phyloP scores from a whole-genome alignment of 108 stramenopile species.

The Schizochytrium sp. region DNA sequence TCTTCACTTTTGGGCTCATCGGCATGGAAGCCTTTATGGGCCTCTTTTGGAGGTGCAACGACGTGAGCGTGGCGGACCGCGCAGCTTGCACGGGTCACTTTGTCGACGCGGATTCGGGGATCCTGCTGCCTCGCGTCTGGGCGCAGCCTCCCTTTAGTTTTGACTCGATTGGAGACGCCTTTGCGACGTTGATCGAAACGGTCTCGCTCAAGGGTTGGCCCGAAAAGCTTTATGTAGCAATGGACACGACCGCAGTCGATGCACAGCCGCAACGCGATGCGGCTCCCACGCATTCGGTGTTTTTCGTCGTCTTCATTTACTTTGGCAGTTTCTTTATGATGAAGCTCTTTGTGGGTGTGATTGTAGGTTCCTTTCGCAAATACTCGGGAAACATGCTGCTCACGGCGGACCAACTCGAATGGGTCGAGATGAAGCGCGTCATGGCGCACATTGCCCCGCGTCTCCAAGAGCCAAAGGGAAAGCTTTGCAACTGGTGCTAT shows the following conservation, averaged over 20 bases:
- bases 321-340: constrained; percentile 61
- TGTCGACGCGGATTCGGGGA: not conserved
- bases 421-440: constrained; percentile 15
- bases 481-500: not conserved
- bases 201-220: constrained; percentile 21
- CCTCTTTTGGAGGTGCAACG: not conserved
- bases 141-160: not conserved
- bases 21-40: constrained; percentile 25
- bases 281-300: not conserved
- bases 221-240: not conserved
- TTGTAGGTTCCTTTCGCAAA: constrained; percentile 56
- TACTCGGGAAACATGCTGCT: not conserved
- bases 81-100: not conserved
- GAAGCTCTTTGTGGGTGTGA: constrained; percentile 64
- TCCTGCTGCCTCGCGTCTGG: not conserved
- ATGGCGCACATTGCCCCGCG: not conserved
- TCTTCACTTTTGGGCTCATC: constrained; percentile 17
- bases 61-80: not conserved
- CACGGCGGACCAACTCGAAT: not conserved
- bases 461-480: not conserved
- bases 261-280: not conserved
- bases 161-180: not conserved
- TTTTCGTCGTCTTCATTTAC: constrained; percentile 56
- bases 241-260: not conserved
- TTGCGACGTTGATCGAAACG: not conserved